These are phyloP conservation scores for Volvariella volvacea DNA, from an alignment of 1,284 basidiomycete species.

Conservation along the genomic window DNA sequence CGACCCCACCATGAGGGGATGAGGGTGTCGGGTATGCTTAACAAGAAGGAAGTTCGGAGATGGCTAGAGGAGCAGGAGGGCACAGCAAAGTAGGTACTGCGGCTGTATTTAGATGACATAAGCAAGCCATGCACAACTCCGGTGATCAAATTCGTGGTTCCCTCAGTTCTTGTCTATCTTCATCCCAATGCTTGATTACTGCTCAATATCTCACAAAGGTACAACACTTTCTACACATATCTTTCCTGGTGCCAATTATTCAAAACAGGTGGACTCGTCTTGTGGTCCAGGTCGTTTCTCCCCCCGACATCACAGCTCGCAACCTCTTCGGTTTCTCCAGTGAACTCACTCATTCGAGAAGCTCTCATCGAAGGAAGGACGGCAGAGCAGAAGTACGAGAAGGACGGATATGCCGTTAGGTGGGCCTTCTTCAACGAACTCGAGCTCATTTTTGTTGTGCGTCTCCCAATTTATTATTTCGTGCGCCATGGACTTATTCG, in stretches of 20 bases:
- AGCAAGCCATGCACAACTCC: not conserved
- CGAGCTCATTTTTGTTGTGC: conserved; percentile 90
- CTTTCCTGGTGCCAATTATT: conserved; percentile 7
- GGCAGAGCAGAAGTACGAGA: conserved; percentile 78
- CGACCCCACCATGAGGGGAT: conserved; percentile 33
- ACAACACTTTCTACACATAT: conserved; percentile 2
- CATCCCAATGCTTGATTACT: conserved; percentile 72
- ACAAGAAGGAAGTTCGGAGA: conserved; percentile 64
- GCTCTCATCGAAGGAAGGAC: conserved; percentile 83
- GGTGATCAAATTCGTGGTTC: not conserved
- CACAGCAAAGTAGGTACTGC: not conserved
- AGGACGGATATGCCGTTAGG: conserved; percentile 85
- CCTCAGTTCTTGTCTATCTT: conserved; percentile 4
- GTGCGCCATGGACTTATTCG: not conserved
- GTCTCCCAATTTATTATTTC: conserved; percentile 17
- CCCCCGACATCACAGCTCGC: conserved; percentile 73
- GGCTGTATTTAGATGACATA: not conserved
- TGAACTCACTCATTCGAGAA: conserved; percentile 86
- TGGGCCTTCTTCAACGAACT: conserved; percentile 93
- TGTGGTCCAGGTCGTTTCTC: conserved; percentile 91
- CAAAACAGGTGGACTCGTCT: conserved; percentile 74
- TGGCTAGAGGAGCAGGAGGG: conserved; percentile 56
- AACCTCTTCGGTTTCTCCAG: conserved; percentile 75
- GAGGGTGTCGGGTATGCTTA: conserved; percentile 46
- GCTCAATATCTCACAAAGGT: conserved; percentile 89